A percentile compares a stretch with the other conserved stretches of the same genome.
phyloP scores from a whole-genome alignment of 2,329 filamentous ascomycete genomes.

The Dactylonectria estremocensis region DNA sequence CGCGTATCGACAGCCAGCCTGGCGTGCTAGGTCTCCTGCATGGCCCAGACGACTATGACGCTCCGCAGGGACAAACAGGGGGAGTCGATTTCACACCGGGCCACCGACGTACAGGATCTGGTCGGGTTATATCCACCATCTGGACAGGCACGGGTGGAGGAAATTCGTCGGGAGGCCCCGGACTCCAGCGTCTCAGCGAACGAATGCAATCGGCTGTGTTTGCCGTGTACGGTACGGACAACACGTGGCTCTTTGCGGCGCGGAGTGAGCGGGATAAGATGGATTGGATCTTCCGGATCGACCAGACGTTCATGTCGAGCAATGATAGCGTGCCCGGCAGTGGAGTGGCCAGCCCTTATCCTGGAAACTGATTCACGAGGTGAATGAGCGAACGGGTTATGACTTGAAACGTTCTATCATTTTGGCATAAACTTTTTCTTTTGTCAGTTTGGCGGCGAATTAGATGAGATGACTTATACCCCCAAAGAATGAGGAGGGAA shows the following conservation, averaged over 20 bases:
- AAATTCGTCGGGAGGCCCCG: slow-evolving; percentile 47
- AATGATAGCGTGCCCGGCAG: slow-evolving; percentile 59
- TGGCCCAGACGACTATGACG: slow-evolving; percentile 59
- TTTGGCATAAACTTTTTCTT: slow-evolving; percentile 46
- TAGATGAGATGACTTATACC: slow-evolving; percentile 52
- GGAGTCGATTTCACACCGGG: slow-evolving; percentile 59
- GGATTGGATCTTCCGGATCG: slow-evolving; percentile 96
- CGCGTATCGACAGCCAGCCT: slow-evolving; percentile 92
- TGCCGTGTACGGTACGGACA: slow-evolving; percentile 93
- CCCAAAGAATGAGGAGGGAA: slow-evolving; percentile 47
- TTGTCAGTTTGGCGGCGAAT: slow-evolving; percentile 48
- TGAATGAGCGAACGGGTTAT: slow-evolving; percentile 42
- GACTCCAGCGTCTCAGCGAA: slow-evolving; percentile 69
- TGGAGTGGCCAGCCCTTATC: slow-evolving; percentile 54
- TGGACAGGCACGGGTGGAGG: slow-evolving; percentile 65
- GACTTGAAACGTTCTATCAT: slow-evolving; percentile 49
- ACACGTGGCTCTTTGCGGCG: slow-evolving; percentile 95
- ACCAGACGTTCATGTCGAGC: slow-evolving; percentile 78
- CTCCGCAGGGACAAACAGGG: slow-evolving; percentile 51
- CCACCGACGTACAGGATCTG: slow-evolving; percentile 66
- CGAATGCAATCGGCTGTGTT: slow-evolving; percentile 83
- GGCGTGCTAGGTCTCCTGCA: slow-evolving; percentile 86
- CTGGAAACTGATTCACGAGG: slow-evolving; percentile 52
- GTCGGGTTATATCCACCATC: slow-evolving; percentile 68
- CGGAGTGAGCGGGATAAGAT: slow-evolving; percentile 92